Percentiles rank a stretch among this genome's conserved stretches.
Evolutionary conservation across 176 grass and related monocot genomes (phyloP).

Genomic region (Avena sativa): DNA sequence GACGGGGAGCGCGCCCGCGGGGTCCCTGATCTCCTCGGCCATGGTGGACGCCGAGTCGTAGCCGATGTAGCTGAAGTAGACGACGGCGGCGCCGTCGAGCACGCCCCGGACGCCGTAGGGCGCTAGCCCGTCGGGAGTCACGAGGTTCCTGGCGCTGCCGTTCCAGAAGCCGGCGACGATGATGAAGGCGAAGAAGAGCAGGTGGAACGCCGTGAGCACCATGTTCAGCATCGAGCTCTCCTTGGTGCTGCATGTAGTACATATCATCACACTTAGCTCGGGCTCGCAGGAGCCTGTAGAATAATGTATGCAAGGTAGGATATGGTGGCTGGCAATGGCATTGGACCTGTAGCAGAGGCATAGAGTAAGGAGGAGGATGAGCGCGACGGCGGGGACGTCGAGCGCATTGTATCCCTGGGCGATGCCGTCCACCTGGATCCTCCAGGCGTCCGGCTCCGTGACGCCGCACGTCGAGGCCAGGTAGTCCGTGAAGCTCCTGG

Average conservation of each 20-base stretch:
- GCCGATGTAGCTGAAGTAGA: conserved; percentile 98
- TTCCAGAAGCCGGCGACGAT: conserved; percentile 67
- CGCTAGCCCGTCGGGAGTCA: conserved; percentile 64
- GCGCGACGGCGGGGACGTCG: conserved; percentile 73
- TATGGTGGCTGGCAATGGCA: no score
- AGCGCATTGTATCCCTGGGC: conserved; percentile 82
- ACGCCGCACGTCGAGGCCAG: conserved; percentile 83
- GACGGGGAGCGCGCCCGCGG: conserved; percentile 73
- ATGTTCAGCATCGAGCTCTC: conserved; percentile 92
- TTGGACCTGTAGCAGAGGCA: conserved; percentile 89
- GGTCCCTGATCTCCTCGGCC: conserved; percentile 92
- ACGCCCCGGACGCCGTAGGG: conserved; percentile 76
- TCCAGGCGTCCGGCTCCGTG: conserved; percentile 65
- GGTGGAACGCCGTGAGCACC: conserved; percentile 80
- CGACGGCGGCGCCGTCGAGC: conserved; percentile 83
- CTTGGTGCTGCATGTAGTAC: conserved; percentile 66
- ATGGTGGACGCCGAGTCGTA: conserved; percentile 97
- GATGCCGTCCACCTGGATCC: conserved; percentile 66
- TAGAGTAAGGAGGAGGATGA: conserved; percentile 72
- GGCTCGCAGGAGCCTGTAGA: background rate
- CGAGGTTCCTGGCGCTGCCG: conserved; percentile 68
- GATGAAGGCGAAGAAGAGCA: conserved; percentile 91
- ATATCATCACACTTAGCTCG: background rate
- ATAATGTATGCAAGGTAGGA: background rate
- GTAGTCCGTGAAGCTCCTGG: conserved; percentile 95